Conservation (phyloP, 106 monocot species). For the Allium fistulosum region DNA sequence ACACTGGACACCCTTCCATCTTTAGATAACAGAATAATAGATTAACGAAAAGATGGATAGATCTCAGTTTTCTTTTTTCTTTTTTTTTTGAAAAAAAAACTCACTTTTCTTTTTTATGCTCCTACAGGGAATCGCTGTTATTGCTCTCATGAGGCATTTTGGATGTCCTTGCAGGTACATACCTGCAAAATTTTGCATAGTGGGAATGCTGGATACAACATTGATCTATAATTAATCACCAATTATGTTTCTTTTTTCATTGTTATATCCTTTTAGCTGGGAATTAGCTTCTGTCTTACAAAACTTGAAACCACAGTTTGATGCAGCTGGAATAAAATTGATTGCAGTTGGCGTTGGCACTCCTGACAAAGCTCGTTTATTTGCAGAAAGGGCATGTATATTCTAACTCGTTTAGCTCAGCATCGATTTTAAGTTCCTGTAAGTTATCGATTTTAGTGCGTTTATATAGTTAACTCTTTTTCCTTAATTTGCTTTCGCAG, state of each 20-base stretch:
- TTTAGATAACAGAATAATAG: background rate
- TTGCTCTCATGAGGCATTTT: constrained; percentile 89
- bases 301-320: constrained; percentile 56
- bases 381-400: constrained; percentile 60
- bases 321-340: constrained; percentile 69
- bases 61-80: background rate
- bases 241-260: background rate
- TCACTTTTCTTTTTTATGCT: background rate
- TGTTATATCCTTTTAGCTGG: constrained; percentile 41
- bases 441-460: background rate
- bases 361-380: constrained; percentile 69
- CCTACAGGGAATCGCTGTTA: constrained; percentile 62
- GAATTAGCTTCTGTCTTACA: constrained; percentile 70
- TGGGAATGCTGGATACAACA: background rate
- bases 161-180: constrained; percentile 77
- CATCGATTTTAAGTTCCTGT: background rate
- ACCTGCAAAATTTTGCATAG: background rate
- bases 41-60: background rate
- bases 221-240: background rate
- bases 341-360: constrained; percentile 79
- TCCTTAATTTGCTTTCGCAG: constrained; percentile 18
- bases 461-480: background rate
- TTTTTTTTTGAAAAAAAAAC: too few relatives aligned
- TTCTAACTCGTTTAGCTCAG: background rate
- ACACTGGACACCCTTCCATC: background rate